A percentile compares a stretch with the other conserved stretches of the same genome.
These are phyloP conservation scores for Oidiodendron maius DNA, from an alignment of 495 filamentous ascomycete species.

Conservation along the genomic window DNA sequence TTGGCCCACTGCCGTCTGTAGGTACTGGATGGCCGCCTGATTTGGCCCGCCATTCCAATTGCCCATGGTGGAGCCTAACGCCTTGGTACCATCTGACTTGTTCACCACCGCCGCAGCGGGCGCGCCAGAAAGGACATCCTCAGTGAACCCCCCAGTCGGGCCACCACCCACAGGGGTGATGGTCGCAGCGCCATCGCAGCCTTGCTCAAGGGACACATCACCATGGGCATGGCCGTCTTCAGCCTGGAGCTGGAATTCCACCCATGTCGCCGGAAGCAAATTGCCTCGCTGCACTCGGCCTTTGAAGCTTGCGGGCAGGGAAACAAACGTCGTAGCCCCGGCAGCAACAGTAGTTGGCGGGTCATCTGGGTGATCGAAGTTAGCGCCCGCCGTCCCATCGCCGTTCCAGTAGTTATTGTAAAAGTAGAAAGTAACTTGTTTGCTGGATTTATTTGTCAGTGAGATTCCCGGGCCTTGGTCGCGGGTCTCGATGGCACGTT, in stretches of 20 bases:
- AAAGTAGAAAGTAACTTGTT: conserved; percentile 29
- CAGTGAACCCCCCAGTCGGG: conserved; percentile 26
- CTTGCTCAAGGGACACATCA: conserved; percentile 35
- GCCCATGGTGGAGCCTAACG: conserved; percentile 31
- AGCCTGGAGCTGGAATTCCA: conserved; percentile 36
- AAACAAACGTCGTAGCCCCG: conserved; percentile 24
- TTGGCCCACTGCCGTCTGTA: conserved; percentile 28
- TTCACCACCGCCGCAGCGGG: conserved; percentile 28
- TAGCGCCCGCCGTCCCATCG: conserved; percentile 34
- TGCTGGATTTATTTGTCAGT: conserved; percentile 27
- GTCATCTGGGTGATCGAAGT: conserved; percentile 36
- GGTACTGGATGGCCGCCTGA: conserved; percentile 32
- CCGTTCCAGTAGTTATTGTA: conserved; percentile 39
- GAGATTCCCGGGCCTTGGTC: conserved; percentile 33
- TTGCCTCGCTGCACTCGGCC: conserved; percentile 38
- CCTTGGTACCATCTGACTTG: conserved; percentile 28
- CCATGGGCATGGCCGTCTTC: conserved; percentile 36
- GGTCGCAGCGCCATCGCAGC: conserved; percentile 36
- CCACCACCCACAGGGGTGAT: conserved; percentile 31
- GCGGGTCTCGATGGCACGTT: too few relatives aligned
- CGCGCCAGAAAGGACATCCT: conserved; percentile 30
- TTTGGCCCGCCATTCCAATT: conserved; percentile 38
- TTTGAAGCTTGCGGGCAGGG: conserved; percentile 30
- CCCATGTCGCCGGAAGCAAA: conserved; percentile 33
- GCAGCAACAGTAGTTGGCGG: conserved; percentile 24